Base-by-base conservation (phyloP, 495 filamentous ascomycete species). In the Lichina pygmaea region DNA sequence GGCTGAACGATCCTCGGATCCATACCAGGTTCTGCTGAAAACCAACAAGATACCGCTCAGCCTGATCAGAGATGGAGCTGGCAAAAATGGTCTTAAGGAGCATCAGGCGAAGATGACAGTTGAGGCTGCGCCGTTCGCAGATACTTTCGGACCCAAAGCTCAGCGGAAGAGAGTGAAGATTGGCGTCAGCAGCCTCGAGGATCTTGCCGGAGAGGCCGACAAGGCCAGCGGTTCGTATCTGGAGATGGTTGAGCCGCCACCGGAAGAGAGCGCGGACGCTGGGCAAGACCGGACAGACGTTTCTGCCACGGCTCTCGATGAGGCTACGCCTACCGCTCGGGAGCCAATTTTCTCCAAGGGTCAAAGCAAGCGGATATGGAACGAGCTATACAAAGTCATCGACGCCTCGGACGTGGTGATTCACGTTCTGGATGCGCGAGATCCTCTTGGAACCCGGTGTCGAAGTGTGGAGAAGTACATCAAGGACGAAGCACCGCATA, bases 311-410 rank as follows among this genome's bases (percentile, higher is more conserved):
- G 11, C 10, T 43, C 10, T 12, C 16, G 44, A 53, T 10, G 64
- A 64, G 47, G 59, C 62, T 30, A 61, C 63, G 5, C 58, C 60
- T 8, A 70, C 71, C 33, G 68, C 68, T 31, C 67, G 78, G 48
- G 89, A 97, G 53, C 70, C 84, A 24, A 79, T 97, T 44, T 97
- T 97, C 62, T 75, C 64, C 44, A 97, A 97, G 64, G 89, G 89
- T 12, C 82, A 92, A 57, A 81, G 74, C 51, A 91, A 89, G 60
- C 68, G 89, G 43, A 97, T 97, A 52, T 95, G 85, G 85, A 94
- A 94, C 59, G 89, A 97, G 53, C 60, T 97, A n/a, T 93, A 86
- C 64, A 93, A 97, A 62, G 83, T 93, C 54, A 84, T 95, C 30
- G 84, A 93, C 60, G 86, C 83, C 7, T 86, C 83, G n/a, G 86